Base-by-base conservation (phyloP, 2,329 filamentous ascomycete genomes). In the Sordariomycetes sp. region DNA sequence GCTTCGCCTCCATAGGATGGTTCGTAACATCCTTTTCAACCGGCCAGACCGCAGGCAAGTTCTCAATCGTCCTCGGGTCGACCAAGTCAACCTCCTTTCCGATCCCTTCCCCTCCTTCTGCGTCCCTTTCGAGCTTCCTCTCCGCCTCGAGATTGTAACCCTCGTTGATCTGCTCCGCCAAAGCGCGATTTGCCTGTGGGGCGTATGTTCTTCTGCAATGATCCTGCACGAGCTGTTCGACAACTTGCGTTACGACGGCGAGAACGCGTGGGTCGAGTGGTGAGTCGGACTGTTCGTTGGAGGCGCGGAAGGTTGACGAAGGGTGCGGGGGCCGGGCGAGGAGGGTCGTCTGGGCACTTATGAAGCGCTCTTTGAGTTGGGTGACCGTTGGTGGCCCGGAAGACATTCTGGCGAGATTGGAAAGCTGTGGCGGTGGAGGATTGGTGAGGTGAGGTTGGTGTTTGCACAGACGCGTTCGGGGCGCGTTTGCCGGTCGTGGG, bases 151-250 rank as follows among this genome's bases (percentile, higher is more conserved):
- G 55, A 53, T 69, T 68, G 52, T 85, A 86, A 29, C 82, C 58
- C 31, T 58, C 57, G 54, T 83, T 78, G 27, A 86, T 75, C 58
- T 86, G 81, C 59, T 84, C 79, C 3, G 81, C 79, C 14, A 86
- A 70, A 46, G 83, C 78, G 23, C 80, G 70, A 33, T 70, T 75
- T n/a, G 80, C 78, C 45, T 82, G 77, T 0, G 78, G 70, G 12
- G 76, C 70, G 51, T 84, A 84, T 5, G 76, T 75, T 36, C 76
- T 69, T 23, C 72, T 72, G 20, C 69, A 69, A 51, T 86, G 82
- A 44, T 80, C 75, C 42, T 72, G 69, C 11, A 85, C 57, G 12
- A 66, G 58, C 39, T 76, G 70, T 49, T 83, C 82, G 10, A 83
- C 61, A 26, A 66, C 66, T 42, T 63, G 59, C 5, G 80, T 51